Evolutionary conservation across 1,139 yeast genomes (phyloP).

Genomic region (Taphrina confusa): DNA sequence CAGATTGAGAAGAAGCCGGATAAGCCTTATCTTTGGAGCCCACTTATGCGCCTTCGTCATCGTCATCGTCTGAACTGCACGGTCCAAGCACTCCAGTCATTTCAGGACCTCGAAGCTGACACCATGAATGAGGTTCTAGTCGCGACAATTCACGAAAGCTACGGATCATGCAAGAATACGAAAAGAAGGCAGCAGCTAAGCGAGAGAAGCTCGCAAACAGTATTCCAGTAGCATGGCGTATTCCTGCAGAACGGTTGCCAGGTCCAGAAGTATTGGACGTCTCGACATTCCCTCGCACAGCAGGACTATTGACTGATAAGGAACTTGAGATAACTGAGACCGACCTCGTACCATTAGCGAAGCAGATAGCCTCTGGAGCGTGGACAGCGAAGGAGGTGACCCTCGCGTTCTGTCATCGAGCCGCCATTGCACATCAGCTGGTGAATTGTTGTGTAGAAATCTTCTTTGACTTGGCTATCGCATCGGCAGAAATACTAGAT

Average conservation of each 20-base stretch:
- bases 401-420: slow-evolving; percentile 59
- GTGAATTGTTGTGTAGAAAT: slow-evolving; percentile 63
- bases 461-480: slow-evolving; percentile 58
- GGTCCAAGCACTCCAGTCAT: too few relatives aligned
- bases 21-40: too few relatives aligned
- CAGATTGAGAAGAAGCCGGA: too few relatives aligned
- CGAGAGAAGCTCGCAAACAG: slow-evolving; percentile 39
- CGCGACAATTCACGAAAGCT: too few relatives aligned
- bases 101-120: too few relatives aligned
- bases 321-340: slow-evolving; percentile 44
- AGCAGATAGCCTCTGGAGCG: slow-evolving; percentile 50
- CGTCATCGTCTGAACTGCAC: too few relatives aligned
- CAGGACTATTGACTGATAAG: slow-evolving; percentile 39
- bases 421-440: slow-evolving; percentile 56
- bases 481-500: slow-evolving; percentile 59
- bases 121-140: too few relatives aligned
- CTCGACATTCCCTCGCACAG: slow-evolving; percentile 38
- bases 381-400: slow-evolving; percentile 53
- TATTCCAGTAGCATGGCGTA: slow-evolving; percentile 42
- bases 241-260: slow-evolving; percentile 31
- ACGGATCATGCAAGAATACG: slow-evolving; percentile 6
- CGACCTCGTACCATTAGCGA: slow-evolving; percentile 46
- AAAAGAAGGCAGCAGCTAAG: slow-evolving; percentile 36
- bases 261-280: slow-evolving; percentile 37
- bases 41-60: too few relatives aligned